Conservation (phyloP, 1,139 yeast species). For the Candida dubliniensis region DNA sequence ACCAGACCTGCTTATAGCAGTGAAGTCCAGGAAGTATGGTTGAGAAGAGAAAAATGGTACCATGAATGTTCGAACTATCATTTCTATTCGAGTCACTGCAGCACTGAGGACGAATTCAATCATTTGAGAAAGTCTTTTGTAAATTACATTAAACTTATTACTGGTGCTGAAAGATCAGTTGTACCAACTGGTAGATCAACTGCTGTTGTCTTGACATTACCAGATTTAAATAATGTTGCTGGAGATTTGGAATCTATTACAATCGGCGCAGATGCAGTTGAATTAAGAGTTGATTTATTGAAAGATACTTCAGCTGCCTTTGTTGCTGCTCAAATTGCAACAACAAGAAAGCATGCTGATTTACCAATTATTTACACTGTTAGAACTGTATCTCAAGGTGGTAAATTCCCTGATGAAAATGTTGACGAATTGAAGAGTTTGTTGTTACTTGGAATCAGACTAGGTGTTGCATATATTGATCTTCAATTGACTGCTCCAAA, state of each 20-base stretch:
- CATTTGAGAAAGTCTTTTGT: constrained; percentile 61
- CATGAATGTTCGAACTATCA: constrained; percentile 75
- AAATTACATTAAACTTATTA: constrained; percentile 57
- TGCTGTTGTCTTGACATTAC: constrained; percentile 70
- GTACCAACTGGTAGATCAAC: constrained; percentile 61
- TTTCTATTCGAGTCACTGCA: constrained; percentile 77
- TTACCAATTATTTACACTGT: constrained; percentile 83
- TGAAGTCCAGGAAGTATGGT: constrained; percentile 83
- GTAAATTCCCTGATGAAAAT: constrained; percentile 60
- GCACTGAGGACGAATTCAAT: constrained; percentile 52
- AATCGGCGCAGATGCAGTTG: constrained; percentile 78
- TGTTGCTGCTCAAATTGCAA: constrained; percentile 74
- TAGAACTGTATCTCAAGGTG: constrained; percentile 81
- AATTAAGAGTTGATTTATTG: constrained; percentile 75
- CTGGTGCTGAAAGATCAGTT: constrained; percentile 50
- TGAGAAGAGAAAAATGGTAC: constrained; percentile 78
- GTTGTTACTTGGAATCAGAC: constrained; percentile 62
- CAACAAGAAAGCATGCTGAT: constrained; percentile 57
- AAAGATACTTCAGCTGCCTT: constrained; percentile 48
- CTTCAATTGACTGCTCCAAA: constrained; percentile 49
- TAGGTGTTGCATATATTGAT: constrained; percentile 60
- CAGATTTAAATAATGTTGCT: constrained; percentile 47
- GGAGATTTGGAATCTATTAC: constrained; percentile 50
- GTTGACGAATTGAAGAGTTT: constrained; percentile 53
- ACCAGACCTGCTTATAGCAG: constrained; percentile 84